Conservation (phyloP, 768 basidiomycete species). For the Termitomyces sp. region DNA sequence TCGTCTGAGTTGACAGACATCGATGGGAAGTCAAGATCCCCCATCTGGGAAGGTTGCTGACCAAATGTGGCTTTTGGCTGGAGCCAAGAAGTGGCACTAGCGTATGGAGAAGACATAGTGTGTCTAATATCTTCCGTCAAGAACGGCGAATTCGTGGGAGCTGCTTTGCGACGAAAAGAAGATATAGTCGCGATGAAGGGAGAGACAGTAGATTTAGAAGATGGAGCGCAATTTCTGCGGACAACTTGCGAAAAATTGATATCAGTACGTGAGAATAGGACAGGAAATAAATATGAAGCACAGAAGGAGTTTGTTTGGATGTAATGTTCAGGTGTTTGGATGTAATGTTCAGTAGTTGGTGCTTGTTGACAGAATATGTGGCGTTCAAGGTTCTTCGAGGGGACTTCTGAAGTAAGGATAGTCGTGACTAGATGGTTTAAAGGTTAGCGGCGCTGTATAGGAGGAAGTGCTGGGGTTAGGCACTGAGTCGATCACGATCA, state of each 20-base stretch:
- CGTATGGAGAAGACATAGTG: slow-evolving; percentile 12
- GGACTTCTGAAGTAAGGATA: not conserved
- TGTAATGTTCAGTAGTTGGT: not conserved
- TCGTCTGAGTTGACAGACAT: slow-evolving; percentile 10
- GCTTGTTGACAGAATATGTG: not conserved
- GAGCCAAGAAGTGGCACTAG: slow-evolving; percentile 17
- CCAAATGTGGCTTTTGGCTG: slow-evolving; percentile 15
- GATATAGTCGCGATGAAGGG: not conserved
- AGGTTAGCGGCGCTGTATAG: not conserved
- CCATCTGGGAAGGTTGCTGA: slow-evolving; percentile 14
- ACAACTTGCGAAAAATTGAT: not conserved
- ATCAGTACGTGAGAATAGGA: not conserved
- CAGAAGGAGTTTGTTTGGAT: not conserved
- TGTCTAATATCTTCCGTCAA: slow-evolving; percentile 14
- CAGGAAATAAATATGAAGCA: not conserved
- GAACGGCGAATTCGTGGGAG: slow-evolving; percentile 11
- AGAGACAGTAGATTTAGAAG: not conserved
- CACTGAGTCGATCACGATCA: slow-evolving; percentile 13
- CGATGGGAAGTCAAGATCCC: slow-evolving; percentile 15
- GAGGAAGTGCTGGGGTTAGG: not conserved
- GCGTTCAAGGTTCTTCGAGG: not conserved
- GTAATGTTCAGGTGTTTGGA: not conserved
- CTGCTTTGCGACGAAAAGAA: slow-evolving; percentile 7
- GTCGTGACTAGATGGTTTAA: not conserved
- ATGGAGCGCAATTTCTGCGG: not conserved